A percentile compares a stretch with the other conserved stretches of the same genome.
These are phyloP conservation scores for Chaetothyriales sp. DNA, from an alignment of 2,329 filamentous ascomycete species.

Conservation along the genomic window DNA sequence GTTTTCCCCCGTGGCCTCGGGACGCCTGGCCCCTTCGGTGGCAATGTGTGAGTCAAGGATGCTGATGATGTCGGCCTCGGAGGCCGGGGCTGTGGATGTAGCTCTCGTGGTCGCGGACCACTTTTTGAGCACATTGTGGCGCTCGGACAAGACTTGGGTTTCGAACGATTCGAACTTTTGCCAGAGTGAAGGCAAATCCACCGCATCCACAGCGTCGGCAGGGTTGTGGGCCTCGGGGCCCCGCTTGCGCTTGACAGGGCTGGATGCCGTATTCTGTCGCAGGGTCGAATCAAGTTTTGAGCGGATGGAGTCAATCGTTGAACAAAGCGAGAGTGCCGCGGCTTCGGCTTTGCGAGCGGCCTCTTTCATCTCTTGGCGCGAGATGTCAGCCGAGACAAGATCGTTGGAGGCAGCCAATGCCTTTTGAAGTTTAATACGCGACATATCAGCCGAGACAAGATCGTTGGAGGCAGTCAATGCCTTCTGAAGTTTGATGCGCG, in stretches of 20 bases:
- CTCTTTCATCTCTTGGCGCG: slow-evolving; percentile 25
- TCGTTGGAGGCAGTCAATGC: slow-evolving; percentile 72
- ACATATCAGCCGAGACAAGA: too few species aligned
- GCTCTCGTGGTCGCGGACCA: slow-evolving; percentile 70
- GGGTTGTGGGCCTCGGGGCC: slow-evolving; percentile 31
- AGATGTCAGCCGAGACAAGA: slow-evolving; percentile 32
- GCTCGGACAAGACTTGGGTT: slow-evolving; percentile 41
- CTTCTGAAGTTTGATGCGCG: slow-evolving; percentile 86
- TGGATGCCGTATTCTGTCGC: slow-evolving; percentile 10
- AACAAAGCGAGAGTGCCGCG: slow-evolving; percentile 74
- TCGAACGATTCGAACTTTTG: slow-evolving; percentile 56
- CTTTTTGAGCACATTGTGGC: slow-evolving; percentile 66
- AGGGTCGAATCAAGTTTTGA: slow-evolving; percentile 23
- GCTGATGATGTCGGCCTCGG: slow-evolving; percentile 27
- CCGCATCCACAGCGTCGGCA: slow-evolving; percentile 35
- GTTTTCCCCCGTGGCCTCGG: slow-evolving; percentile 25
- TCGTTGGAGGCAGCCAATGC: slow-evolving; percentile 72
- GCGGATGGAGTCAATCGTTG: slow-evolving; percentile 43
- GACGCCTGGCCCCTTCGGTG: slow-evolving; percentile 25
- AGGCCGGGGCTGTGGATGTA: slow-evolving; percentile 36
- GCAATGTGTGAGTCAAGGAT: slow-evolving; percentile 33
- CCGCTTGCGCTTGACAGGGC: slow-evolving; percentile 24
- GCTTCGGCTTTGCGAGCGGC: slow-evolving; percentile 67
- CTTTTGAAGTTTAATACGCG: slow-evolving; percentile 86
- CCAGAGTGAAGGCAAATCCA: slow-evolving; percentile 57